Evolutionary conservation across 768 basidiomycete genomes (phyloP).

Genomic region (Trametes punicea): DNA sequence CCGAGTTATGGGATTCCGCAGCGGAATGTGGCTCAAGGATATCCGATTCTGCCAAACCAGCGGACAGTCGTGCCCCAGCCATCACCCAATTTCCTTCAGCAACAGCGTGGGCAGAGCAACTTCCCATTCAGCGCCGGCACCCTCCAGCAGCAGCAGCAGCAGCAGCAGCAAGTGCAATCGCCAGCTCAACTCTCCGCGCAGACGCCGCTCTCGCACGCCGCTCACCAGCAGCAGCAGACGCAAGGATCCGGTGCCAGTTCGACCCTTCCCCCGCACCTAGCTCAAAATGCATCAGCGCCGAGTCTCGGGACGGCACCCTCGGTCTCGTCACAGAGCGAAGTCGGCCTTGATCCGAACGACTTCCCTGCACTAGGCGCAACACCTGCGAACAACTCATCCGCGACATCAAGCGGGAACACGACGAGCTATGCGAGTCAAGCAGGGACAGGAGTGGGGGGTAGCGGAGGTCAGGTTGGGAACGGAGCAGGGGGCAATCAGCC

Average conservation of each 20-base stretch:
- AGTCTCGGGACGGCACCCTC: slow-evolving; percentile 50
- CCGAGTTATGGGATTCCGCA: slow-evolving; percentile 61
- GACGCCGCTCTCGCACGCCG: slow-evolving; percentile 30
- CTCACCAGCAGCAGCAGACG: slow-evolving; percentile 40
- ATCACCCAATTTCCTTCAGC: slow-evolving; percentile 61
- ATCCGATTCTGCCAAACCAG: slow-evolving; percentile 59
- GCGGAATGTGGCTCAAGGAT: slow-evolving; percentile 52
- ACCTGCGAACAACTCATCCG: slow-evolving; percentile 42
- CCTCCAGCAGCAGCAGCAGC: slow-evolving; percentile 56
- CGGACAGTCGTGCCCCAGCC: slow-evolving; percentile 59
- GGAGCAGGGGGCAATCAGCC: slow-evolving; percentile 40
- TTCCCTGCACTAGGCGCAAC: slow-evolving; percentile 82
- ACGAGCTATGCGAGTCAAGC: slow-evolving; percentile 85
- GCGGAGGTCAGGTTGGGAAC: slow-evolving; percentile 32
- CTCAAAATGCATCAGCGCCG: slow-evolving; percentile 46
- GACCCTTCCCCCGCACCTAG: slow-evolving; percentile 52
- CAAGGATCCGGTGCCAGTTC: slow-evolving; percentile 48
- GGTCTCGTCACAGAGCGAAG: slow-evolving; percentile 66
- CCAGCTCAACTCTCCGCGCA: slow-evolving; percentile 28
- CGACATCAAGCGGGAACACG: slow-evolving; percentile 35
- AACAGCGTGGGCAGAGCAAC: slow-evolving; percentile 60
- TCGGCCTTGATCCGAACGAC: slow-evolving; percentile 81
- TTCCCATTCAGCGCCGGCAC: slow-evolving; percentile 65
- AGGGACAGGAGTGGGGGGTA: slow-evolving; percentile 49
- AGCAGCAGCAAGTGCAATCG: slow-evolving; percentile 43